phyloP scores from a whole-genome alignment of 2,329 filamentous ascomycete genomes.

The Botrytis elliptica region DNA sequence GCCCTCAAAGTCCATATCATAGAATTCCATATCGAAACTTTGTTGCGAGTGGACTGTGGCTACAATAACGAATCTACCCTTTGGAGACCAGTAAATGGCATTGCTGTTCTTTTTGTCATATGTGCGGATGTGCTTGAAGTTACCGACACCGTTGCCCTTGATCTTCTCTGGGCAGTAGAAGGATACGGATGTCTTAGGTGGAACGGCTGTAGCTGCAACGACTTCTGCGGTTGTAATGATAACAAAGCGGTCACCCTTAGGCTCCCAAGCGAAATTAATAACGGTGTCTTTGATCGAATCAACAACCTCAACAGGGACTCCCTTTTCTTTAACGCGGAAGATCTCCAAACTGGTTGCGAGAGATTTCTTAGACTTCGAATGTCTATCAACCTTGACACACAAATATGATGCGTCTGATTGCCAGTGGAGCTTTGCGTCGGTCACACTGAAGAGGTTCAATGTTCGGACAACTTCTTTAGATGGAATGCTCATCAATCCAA shows the following conservation, averaged over 20 bases:
- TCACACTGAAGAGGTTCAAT: constrained; percentile 96
- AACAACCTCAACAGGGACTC: constrained; percentile 95
- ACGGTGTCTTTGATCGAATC: constrained; percentile 98
- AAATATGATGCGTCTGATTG: constrained; percentile 92
- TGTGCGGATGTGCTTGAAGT: constrained; percentile 94
- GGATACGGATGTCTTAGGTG: constrained; percentile 88
- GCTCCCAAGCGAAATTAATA: constrained; percentile 99
- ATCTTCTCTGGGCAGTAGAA: constrained; percentile 97
- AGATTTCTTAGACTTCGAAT: constrained; percentile 99
- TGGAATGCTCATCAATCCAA: constrained; percentile 92
- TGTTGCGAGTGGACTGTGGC: constrained; percentile 91
- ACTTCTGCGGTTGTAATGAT: constrained; percentile 93
- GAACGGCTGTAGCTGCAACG: constrained; percentile 71
- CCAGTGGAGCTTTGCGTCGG: constrained; percentile 98
- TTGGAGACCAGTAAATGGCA: constrained; percentile 98
- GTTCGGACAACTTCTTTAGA: constrained; percentile 93
- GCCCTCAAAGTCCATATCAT: constrained; percentile 95
- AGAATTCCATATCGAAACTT: constrained; percentile 95
- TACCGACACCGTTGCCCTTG: constrained; percentile 77
- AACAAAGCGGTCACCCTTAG: constrained; percentile 95
- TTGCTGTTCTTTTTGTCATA: constrained; percentile 99
- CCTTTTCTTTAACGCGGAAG: constrained; percentile 96
- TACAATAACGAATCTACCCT: constrained; percentile 90
- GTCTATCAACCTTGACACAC: constrained; percentile 97
- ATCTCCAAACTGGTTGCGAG: constrained; percentile 96